Evolutionary conservation across 306 rosid genomes (phyloP).

Genomic region (Morella rubra): DNA sequence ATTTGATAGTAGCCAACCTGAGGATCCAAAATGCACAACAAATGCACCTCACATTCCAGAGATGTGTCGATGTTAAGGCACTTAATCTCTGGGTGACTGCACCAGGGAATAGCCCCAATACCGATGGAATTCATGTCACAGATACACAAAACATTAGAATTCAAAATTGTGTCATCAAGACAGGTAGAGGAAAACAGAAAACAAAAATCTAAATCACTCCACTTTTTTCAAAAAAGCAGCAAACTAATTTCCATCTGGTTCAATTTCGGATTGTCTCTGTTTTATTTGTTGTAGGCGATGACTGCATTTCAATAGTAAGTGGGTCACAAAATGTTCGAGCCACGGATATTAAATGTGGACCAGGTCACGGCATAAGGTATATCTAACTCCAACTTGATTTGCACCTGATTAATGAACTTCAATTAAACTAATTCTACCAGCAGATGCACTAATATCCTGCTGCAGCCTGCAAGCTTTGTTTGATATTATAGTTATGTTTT

Average conservation of each 20-base stretch:
- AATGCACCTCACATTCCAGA: constrained; percentile 62
- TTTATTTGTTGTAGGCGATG: constrained; percentile 59
- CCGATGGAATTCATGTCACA: constrained; percentile 87
- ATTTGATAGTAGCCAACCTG: constrained; percentile 44
- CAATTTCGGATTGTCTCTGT: neutral
- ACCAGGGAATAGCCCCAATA: constrained; percentile 76
- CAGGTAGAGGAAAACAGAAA: constrained; percentile 45
- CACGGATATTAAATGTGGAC: constrained; percentile 62
- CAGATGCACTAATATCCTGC: too few species aligned
- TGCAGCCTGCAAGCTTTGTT: too few species aligned
- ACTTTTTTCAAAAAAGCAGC: neutral
- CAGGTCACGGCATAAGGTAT: constrained; percentile 12
- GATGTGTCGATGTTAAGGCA: constrained; percentile 49
- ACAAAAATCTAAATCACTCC: too few species aligned
- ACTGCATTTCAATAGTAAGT: constrained; percentile 79
- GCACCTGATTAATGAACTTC: too few species aligned
- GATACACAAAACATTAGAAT: constrained; percentile 48
- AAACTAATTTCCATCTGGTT: too few species aligned
- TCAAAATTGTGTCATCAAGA: constrained; percentile 45
- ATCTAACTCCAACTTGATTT: too few species aligned
- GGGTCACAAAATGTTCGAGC: constrained; percentile 66
- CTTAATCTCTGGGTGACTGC: constrained; percentile 49
- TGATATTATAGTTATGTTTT: too few species aligned
- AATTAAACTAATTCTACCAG: too few species aligned
- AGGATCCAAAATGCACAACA: constrained; percentile 58